A percentile compares a stretch with the other conserved stretches of the same genome.
Evolutionary conservation across 2,329 filamentous ascomycete species (phyloP).

Genomic region (Hypomyces perniciosus): DNA sequence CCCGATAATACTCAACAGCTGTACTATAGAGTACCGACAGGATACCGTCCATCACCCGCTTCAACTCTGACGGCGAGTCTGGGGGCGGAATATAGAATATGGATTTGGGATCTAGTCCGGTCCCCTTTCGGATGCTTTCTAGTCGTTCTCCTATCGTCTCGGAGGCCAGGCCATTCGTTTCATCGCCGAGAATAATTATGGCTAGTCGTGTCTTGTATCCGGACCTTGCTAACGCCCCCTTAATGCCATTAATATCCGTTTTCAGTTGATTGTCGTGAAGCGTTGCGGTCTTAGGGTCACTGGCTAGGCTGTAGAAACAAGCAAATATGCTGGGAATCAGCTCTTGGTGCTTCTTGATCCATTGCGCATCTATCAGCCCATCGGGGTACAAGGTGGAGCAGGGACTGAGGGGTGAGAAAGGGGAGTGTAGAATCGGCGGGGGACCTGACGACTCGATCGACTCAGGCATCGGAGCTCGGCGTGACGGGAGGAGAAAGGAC

Average conservation of each 20-base stretch:
- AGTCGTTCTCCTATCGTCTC: slow-evolving; percentile 66
- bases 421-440: slow-evolving; percentile 69
- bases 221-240: slow-evolving; percentile 58
- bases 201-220: slow-evolving; percentile 74
- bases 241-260: slow-evolving; percentile 74
- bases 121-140: slow-evolving; percentile 70
- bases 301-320: slow-evolving; percentile 72
- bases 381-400: slow-evolving; percentile 81
- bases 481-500: slow-evolving; percentile 52
- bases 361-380: slow-evolving; percentile 73
- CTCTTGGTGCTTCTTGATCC: slow-evolving; percentile 85
- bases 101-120: slow-evolving; percentile 73
- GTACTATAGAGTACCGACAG: slow-evolving; percentile 66
- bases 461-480: slow-evolving; percentile 49
- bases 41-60: slow-evolving; percentile 67
- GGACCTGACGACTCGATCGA: slow-evolving; percentile 42
- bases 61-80: slow-evolving; percentile 63
- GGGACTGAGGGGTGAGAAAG: slow-evolving; percentile 83
- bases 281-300: slow-evolving; percentile 66
- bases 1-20: slow-evolving; percentile 85
- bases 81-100: slow-evolving; percentile 80
- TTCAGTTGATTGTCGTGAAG: slow-evolving; percentile 85
- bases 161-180: slow-evolving; percentile 40
- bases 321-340: slow-evolving; percentile 74
- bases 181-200: slow-evolving; percentile 49